Conservation (phyloP, 1,139 yeast species). For the Lodderomyces beijingensis region DNA sequence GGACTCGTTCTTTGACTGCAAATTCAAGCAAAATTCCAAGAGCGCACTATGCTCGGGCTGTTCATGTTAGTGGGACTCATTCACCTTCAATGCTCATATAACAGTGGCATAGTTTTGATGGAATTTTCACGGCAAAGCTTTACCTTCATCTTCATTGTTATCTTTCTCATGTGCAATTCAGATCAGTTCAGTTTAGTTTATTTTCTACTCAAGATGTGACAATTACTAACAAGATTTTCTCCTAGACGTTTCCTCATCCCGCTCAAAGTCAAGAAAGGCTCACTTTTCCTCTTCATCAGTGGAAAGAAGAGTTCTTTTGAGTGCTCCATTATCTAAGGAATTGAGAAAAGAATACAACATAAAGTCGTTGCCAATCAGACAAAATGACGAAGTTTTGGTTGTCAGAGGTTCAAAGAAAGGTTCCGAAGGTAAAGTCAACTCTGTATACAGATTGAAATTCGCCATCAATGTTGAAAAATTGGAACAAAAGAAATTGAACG, state of each 20-base stretch:
- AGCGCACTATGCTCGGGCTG: no score
- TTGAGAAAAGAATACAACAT: constrained; percentile 96
- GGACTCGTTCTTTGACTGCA: no score
- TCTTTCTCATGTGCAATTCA: no score
- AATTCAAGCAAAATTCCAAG: no score
- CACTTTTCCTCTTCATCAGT: constrained; percentile 98
- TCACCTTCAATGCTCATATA: no score
- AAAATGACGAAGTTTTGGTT: constrained; percentile 93
- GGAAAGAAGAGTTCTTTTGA: constrained; percentile 90
- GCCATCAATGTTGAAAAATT: constrained; percentile 96
- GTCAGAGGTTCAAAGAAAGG: constrained; percentile 99
- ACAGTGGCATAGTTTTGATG: no score
- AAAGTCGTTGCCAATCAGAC: constrained; percentile 96
- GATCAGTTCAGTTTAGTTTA: constrained; percentile 3
- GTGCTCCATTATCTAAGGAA: constrained; percentile 99
- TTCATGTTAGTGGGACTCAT: no score
- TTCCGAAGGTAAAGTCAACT: constrained; percentile 96
- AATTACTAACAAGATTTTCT: constrained; percentile 28
- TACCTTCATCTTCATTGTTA: neutral
- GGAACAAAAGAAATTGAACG: constrained; percentile 96
- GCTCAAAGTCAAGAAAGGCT: constrained; percentile 99
- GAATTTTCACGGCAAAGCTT: no score
- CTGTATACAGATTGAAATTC: constrained; percentile 98
- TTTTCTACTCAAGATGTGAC: no score
- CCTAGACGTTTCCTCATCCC: constrained; percentile 96